A percentile compares a stretch with the other conserved stretches of the same genome.
Evolutionary conservation across 2,329 filamentous ascomycete genomes (phyloP).

Genomic region (Colletotrichum simmondsii): DNA sequence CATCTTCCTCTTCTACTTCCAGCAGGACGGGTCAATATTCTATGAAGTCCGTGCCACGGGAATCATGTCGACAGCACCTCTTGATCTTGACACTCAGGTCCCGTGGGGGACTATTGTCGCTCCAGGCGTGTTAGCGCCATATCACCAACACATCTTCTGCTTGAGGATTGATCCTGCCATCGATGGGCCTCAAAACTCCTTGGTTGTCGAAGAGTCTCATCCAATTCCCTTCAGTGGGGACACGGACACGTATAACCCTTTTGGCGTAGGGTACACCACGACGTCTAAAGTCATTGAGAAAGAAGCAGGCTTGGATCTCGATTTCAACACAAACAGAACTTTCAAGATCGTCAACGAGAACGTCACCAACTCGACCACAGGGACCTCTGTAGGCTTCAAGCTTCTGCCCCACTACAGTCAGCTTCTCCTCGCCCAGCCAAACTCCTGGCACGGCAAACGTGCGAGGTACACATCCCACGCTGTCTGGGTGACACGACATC

Average conservation of each 20-base stretch:
- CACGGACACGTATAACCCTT: constrained; percentile 55
- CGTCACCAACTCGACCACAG: constrained; percentile 52
- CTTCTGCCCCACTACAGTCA: constrained; percentile 58
- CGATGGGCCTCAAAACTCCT: constrained; percentile 67
- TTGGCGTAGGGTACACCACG: constrained; percentile 59
- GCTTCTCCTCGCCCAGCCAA: constrained; percentile 51
- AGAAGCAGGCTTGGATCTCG: constrained; percentile 60
- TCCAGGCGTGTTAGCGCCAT: constrained; percentile 70
- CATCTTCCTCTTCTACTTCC: constrained; percentile 56
- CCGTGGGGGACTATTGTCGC: constrained; percentile 73
- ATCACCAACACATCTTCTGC: constrained; percentile 77
- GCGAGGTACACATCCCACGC: constrained; percentile 56
- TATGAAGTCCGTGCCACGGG: constrained; percentile 52
- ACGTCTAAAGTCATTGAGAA: constrained; percentile 53
- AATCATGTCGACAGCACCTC: constrained; percentile 57
- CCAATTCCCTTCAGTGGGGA: constrained; percentile 52
- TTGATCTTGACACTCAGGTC: constrained; percentile 62
- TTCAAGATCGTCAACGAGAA: constrained; percentile 62
- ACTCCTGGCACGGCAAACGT: constrained; percentile 51
- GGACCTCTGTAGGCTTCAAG: constrained; percentile 58
- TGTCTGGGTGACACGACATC: constrained; percentile 57
- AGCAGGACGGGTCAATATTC: constrained; percentile 59
- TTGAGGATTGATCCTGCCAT: constrained; percentile 73
- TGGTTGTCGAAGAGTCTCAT: constrained; percentile 52
- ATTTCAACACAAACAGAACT: constrained; percentile 57